phyloP scores from a whole-genome alignment of 257 asterid genomes.

The Fraxinus anomala region DNA sequence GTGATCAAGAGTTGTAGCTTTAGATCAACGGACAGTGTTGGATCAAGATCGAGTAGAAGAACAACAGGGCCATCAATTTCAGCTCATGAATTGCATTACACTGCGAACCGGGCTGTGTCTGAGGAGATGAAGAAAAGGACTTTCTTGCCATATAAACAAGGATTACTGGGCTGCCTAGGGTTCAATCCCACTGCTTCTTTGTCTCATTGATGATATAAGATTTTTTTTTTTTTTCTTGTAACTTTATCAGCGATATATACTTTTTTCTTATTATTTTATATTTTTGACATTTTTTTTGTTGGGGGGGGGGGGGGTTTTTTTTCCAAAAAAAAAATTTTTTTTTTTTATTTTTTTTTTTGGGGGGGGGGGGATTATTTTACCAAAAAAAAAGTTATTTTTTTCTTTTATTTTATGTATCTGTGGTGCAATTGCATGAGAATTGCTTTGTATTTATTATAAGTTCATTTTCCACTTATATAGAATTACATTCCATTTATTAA shows the following conservation, averaged over 20 bases:
- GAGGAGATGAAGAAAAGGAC: constrained; percentile 85
- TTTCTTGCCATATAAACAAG: constrained; percentile 75
- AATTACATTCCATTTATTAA: neutral
- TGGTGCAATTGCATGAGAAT: neutral
- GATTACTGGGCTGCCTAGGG: constrained; percentile 76
- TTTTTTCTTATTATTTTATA: neutral
- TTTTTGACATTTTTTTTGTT: neutral
- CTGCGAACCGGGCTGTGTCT: constrained; percentile 63
- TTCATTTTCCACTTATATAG: neutral
- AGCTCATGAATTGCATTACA: constrained; percentile 87
- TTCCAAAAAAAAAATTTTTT: too few relatives aligned
- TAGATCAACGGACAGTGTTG: constrained; percentile 65
- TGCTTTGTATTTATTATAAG: neutral
- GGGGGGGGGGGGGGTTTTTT: too few relatives aligned
- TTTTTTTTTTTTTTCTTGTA: neutral
- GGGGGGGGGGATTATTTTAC: too few relatives aligned
- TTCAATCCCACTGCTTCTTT: constrained; percentile 55
- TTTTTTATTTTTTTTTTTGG: too few relatives aligned
- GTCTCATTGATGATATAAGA: constrained; percentile 32
- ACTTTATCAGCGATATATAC: neutral
- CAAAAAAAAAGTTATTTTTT: neutral
- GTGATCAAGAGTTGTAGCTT: constrained; percentile 53
- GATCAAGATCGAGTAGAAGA: constrained; percentile 57
- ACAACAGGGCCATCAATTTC: constrained; percentile 51
- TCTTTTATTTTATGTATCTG: neutral